Base-by-base conservation (phyloP, 2,329 filamentous ascomycete genomes). In the Fusarium acutatum region DNA sequence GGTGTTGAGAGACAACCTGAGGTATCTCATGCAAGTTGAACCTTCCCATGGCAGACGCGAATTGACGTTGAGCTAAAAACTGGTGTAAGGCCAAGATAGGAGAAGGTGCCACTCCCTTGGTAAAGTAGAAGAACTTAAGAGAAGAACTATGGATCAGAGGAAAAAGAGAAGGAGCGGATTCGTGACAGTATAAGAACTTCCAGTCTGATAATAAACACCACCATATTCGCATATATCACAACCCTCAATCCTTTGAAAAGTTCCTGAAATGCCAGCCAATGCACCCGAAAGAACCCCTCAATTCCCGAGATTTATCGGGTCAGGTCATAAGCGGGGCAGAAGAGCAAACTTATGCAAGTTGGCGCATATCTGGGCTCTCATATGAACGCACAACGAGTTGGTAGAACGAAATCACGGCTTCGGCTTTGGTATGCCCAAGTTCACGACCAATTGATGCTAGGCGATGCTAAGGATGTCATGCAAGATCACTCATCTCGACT, bases 221-320 rank as follows among this genome's bases (percentile, higher is more conserved):
- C 47, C 63, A 57, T 41, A 52, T 61, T 50, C 62, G 61, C 60
- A 75, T 69, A 67, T 52, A 71, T 74, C 60, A 46, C 66, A 65
- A 64, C 44, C 69, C 69, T 65, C 60, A 64, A 43, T 65, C 24
- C 30, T 58, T 41, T 44, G 17, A 46, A 58, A 53, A 53, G 52
- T 43, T 65, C 65, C 52, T 70, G 53, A 49, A 53, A 34, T 59
- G 41, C 50, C 60, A 58, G 30, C 49, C 61, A 54, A 59, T 58
- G 30, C 34, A 43, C 35, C 61, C 69, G 53, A 68, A 72, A 49
- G 20, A 38, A 57, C 52, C 41, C 59, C 63, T 62, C 56, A 34
- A 68, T 66, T 60, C 62, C 76, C 76, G 76, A 78, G 46, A 71
- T 74, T 67, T 70, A 71, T 78, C 75, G 76, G 76, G 64, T 67